Conservation (phyloP, 139 green algal species). For the Closterium sp. region DNA sequence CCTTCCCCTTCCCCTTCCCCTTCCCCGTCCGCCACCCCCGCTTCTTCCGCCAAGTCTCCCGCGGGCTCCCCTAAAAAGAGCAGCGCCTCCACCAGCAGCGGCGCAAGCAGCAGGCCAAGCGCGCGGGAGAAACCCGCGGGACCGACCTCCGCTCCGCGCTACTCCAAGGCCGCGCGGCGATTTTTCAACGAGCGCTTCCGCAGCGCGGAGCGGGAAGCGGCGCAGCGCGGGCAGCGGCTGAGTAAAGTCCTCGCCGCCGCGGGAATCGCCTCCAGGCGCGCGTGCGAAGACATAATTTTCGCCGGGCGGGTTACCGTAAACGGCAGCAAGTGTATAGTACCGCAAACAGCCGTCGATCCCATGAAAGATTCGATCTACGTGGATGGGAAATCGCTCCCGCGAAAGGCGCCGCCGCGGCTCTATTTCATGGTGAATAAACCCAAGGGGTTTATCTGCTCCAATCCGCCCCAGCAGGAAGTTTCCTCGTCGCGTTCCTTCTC, state of each 20-base stretch:
- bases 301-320: conserved; percentile 81
- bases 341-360: conserved; percentile 50
- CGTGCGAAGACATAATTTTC: conserved; percentile 77
- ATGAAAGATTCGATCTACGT: conserved; percentile 64
- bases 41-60: neutral
- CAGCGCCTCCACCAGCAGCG: neutral
- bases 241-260: conserved; percentile 40
- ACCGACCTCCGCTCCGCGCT: neutral
- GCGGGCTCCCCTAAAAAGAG: neutral
- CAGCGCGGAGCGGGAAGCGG: neutral
- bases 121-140: neutral
- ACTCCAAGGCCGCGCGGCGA: conserved; percentile 37
- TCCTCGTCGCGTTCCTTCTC: neutral
- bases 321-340: conserved; percentile 52
- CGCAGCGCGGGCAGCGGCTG: neutral
- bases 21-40: neutral
- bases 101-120: neutral
- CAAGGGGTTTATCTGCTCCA: conserved; percentile 66
- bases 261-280: conserved; percentile 75
- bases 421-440: conserved; percentile 82
- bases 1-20: neutral
- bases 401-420: conserved; percentile 15
- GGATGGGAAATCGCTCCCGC: conserved; percentile 56
- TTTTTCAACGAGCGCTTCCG: conserved; percentile 36
- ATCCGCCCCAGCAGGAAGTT: neutral